These are phyloP conservation scores for Lagenaria siceraria DNA, from an alignment of 306 rosid genomes.

Conservation along the genomic window DNA sequence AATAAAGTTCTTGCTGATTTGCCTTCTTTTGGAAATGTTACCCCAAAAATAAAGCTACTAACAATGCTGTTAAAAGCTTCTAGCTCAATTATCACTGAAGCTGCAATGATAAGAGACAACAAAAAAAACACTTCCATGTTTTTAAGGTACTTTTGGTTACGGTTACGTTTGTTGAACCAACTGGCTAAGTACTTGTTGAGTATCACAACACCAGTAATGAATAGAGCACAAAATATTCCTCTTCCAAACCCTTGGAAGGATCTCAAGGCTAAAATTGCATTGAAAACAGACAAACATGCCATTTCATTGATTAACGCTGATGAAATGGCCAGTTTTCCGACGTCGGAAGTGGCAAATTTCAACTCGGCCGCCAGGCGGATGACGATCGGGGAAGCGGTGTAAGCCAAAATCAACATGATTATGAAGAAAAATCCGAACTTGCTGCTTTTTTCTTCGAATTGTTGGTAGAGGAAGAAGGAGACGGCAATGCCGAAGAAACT, in stretches of 20 bases:
- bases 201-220: neutral
- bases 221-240: constrained; percentile 10
- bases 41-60: constrained; percentile 46
- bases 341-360: constrained; percentile 42
- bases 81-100: constrained; percentile 55
- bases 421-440: constrained; percentile 13
- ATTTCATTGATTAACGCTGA: constrained; percentile 53
- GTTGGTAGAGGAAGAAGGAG: constrained; percentile 39
- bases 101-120: constrained; percentile 34
- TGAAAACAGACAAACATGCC: constrained; percentile 40
- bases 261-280: constrained; percentile 20
- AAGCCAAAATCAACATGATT: constrained; percentile 37
- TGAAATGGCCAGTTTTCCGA: constrained; percentile 49
- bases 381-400: constrained; percentile 80
- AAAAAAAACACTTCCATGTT: constrained; percentile 52
- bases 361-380: constrained; percentile 61
- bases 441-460: constrained; percentile 10
- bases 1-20: constrained; percentile 66
- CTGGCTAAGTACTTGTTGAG: constrained; percentile 35
- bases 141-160: constrained; percentile 55
- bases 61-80: constrained; percentile 43
- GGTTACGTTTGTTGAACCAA: constrained; percentile 50
- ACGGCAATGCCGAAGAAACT: constrained; percentile 31
- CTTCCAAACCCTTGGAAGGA: neutral
- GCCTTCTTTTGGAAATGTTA: constrained; percentile 67